These are phyloP conservation scores for Pistacia vera DNA, from an alignment of 345 rosid genomes.

Conservation along the genomic window DNA sequence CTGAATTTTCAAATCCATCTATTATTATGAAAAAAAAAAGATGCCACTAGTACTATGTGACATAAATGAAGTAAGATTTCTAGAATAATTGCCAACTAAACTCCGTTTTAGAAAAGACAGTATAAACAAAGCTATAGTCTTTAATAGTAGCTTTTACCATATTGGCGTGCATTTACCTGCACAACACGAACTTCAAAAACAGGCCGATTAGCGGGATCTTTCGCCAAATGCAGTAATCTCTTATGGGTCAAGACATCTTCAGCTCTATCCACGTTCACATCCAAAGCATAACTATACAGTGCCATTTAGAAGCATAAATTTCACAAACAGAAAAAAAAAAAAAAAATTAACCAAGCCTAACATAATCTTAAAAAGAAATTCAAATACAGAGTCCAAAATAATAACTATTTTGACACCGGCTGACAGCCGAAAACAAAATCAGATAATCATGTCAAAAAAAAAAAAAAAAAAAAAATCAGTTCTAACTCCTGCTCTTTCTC, in stretches of 20 bases:
- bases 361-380: not conserved
- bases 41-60: not conserved
- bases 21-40: no score
- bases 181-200: conserved; percentile 89
- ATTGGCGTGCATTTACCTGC: conserved; percentile 47
- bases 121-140: no score
- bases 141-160: no score
- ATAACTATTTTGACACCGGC: not conserved
- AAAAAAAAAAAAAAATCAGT: not conserved
- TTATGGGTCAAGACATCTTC: conserved; percentile 89
- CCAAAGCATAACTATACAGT: conserved; percentile 71
- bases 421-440: not conserved
- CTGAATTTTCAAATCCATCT: not conserved
- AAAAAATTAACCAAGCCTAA: not conserved
- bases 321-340: not conserved
- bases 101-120: no score
- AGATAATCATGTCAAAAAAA: not conserved
- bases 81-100: not conserved
- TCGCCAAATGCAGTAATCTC: conserved; percentile 73
- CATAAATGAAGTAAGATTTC: not conserved
- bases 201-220: conserved; percentile 73
- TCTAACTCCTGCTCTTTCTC: conserved; percentile 10
- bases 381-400: not conserved
- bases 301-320: conserved; percentile 6
- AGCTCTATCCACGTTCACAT: conserved; percentile 98